A percentile compares a stretch with the other conserved stretches of the same genome.
Evolutionary conservation across 2,329 filamentous ascomycete species (phyloP).

Genomic region (Pestalotiopsis sp.): DNA sequence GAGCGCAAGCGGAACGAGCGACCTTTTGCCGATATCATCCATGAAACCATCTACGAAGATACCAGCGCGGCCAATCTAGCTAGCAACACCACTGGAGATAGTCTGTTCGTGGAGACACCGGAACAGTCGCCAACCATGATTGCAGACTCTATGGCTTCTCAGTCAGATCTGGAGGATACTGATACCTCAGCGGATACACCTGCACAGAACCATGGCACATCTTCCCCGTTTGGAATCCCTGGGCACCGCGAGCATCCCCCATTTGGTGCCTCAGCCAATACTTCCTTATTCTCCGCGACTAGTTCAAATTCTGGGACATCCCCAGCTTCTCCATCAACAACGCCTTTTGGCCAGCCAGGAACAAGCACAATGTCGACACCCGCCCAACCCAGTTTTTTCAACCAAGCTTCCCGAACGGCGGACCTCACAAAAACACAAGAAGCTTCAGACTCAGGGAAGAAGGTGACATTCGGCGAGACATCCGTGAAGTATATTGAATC

Average conservation of each 20-base stretch:
- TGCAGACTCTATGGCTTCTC: slow-evolving; percentile 3
- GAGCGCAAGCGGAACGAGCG: slow-evolving; percentile 60
- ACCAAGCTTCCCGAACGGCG: neutral
- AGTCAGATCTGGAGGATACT: slow-evolving; percentile 18
- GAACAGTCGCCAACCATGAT: slow-evolving; percentile 13
- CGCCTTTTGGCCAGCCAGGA: neutral
- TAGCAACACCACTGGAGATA: slow-evolving; percentile 18
- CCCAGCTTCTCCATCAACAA: neutral
- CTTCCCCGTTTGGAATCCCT: neutral
- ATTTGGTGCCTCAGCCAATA: neutral
- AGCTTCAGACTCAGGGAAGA: slow-evolving; percentile 14
- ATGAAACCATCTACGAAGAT: slow-evolving; percentile 51
- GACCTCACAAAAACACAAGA: neutral
- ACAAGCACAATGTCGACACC: neutral
- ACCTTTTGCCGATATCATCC: slow-evolving; percentile 57
- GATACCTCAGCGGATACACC: slow-evolving; percentile 11
- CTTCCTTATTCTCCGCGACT: slow-evolving; percentile 6
- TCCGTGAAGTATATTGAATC: slow-evolving; percentile 9
- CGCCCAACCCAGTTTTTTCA: neutral
- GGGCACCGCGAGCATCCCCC: neutral
- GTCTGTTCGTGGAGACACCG: slow-evolving; percentile 29
- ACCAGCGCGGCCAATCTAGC: slow-evolving; percentile 18
- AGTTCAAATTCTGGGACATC: neutral
- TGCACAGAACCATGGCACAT: neutral
- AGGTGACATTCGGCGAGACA: slow-evolving; percentile 19